These are phyloP conservation scores for Liquidambar formosana DNA, from an alignment of 164 flowering plant species.

Conservation along the genomic window DNA sequence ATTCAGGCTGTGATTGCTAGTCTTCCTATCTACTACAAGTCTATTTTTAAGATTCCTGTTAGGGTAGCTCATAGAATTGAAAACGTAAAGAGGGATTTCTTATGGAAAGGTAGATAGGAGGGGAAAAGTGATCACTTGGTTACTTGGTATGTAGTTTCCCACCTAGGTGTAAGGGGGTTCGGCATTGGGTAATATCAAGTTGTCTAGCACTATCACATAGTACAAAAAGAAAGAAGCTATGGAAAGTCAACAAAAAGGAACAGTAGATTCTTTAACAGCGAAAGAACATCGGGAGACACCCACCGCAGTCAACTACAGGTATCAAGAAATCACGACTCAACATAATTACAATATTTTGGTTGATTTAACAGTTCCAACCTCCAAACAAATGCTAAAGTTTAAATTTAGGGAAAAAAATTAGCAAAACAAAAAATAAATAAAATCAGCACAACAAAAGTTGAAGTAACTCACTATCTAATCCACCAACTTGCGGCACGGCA, in stretches of 20 bases:
- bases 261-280: neutral
- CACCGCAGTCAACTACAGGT: neutral
- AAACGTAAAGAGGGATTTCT: no score
- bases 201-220: no score
- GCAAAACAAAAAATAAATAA: neutral
- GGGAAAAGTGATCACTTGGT: no score
- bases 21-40: no score
- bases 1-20: no score
- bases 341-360: neutral
- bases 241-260: neutral
- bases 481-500: conserved; percentile 94
- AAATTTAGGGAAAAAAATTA: neutral
- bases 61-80: no score
- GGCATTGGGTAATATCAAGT: no score
- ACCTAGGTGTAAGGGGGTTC: no score
- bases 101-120: no score
- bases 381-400: neutral
- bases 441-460: neutral
- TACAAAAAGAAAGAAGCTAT: neutral
- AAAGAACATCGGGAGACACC: neutral
- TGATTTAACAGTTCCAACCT: neutral
- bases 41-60: no score
- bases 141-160: no score
- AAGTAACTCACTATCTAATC: conserved; percentile 82
- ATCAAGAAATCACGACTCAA: neutral